A percentile compares a stretch with the other conserved stretches of the same genome.
Evolutionary conservation across 441 rosid species (phyloP).

Genomic region (Dalechampia spathulata): DNA sequence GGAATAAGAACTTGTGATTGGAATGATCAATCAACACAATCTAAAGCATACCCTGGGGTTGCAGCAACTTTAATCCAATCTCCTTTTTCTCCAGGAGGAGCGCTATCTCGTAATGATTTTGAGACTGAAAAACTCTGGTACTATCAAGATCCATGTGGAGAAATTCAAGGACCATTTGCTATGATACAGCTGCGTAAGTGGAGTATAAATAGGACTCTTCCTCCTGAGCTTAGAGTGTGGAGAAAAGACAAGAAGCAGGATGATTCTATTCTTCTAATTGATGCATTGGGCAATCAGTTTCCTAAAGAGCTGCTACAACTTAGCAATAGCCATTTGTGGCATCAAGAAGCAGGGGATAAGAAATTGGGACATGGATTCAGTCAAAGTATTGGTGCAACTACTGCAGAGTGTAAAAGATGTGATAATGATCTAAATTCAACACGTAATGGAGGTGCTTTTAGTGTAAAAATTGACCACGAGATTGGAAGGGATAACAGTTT

Average conservation of each 20-base stretch:
- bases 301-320: constrained; percentile 24
- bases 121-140: constrained; percentile 69
- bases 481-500: constrained; percentile 18
- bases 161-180: constrained; percentile 86
- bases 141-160: constrained; percentile 84
- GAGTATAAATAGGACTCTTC: constrained; percentile 67
- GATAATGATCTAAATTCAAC: constrained; percentile 38
- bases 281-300: too few relatives aligned
- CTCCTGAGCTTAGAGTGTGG: constrained; percentile 74
- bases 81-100: constrained; percentile 33
- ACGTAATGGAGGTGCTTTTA: constrained; percentile 33
- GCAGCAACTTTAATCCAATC: constrained; percentile 25
- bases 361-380: constrained; percentile 20
- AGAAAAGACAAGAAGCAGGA: constrained; percentile 52
- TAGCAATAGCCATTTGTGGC: constrained; percentile 17
- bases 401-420: constrained; percentile 28
- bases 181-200: constrained; percentile 69
- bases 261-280: constrained; percentile 66
- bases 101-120: too few relatives aligned
- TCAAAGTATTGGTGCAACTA: constrained; percentile 23
- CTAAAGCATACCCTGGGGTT: constrained; percentile 30
- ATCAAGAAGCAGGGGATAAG: constrained; percentile 25
- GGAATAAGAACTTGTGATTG: constrained; percentile 17
- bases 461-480: constrained; percentile 25
- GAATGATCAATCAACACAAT: constrained; percentile 21